A percentile compares a stretch with the other conserved stretches of the same genome.
Evolutionary conservation across 75 land plant genomes (phyloP).

Genomic region (Pinus albicaulis): DNA sequence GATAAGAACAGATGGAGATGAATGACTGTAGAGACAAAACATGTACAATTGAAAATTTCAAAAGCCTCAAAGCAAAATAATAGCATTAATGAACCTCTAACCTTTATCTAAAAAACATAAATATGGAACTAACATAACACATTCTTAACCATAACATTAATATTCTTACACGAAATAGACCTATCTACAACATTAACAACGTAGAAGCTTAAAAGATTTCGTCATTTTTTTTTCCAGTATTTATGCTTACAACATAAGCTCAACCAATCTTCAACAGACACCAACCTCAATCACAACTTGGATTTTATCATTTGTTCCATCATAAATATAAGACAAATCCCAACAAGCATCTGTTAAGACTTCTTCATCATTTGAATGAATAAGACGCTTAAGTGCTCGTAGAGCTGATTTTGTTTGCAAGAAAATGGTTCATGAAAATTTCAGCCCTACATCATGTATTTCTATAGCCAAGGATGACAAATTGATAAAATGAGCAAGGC

Average conservation of each 20-base stretch:
- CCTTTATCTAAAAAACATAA: too few relatives aligned
- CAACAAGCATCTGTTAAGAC: conserved; percentile 55
- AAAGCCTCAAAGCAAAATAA: too few relatives aligned
- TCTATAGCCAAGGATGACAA: too few relatives aligned
- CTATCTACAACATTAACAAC: too few relatives aligned
- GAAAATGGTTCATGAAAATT: background rate
- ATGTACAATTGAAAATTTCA: too few relatives aligned
- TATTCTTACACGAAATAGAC: too few relatives aligned
- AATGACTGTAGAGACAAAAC: conserved; percentile 27
- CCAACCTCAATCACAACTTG: conserved; percentile 74
- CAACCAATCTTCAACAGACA: conserved; percentile 61
- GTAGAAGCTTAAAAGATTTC: too few relatives aligned
- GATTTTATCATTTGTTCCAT: conserved; percentile 78
- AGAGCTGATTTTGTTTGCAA: conserved; percentile 69
- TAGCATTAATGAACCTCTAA: too few relatives aligned
- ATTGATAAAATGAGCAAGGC: background rate
- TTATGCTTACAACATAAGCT: conserved; percentile 15
- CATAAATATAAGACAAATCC: conserved; percentile 66
- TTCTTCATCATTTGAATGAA: conserved; percentile 70
- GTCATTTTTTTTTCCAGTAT: too few relatives aligned
- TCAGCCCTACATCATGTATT: background rate
- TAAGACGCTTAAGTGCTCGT: conserved; percentile 58
- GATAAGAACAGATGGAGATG: conserved; percentile 52
- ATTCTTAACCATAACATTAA: too few relatives aligned
- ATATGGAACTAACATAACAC: too few relatives aligned